Percentiles rank a stretch among this genome's conserved stretches.
Evolutionary conservation across 345 rosid species (phyloP).

Genomic region (Eucalyptus pumila): DNA sequence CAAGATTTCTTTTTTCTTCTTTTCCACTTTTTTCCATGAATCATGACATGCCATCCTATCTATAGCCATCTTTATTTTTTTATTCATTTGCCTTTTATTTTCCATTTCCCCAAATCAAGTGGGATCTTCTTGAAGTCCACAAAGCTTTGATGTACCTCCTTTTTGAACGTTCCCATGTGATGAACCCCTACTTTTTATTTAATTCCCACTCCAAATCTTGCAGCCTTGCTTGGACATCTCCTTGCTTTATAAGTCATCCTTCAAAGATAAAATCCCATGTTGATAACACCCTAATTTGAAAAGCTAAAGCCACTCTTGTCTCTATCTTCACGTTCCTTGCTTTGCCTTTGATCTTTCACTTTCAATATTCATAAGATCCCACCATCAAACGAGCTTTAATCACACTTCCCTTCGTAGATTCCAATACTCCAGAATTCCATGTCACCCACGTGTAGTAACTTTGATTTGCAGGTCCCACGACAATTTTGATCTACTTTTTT

Average conservation of each 20-base stretch:
- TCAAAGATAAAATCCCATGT: background rate
- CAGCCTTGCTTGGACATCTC: background rate
- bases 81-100: background rate
- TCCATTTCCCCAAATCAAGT: background rate
- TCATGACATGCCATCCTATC: background rate
- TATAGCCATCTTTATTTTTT: background rate
- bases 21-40: background rate
- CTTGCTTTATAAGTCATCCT: background rate
- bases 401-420: background rate
- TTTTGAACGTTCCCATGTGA: background rate
- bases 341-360: constrained; percentile 27
- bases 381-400: background rate
- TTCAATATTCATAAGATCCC: constrained; percentile 1
- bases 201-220: background rate
- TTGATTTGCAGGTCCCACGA: constrained; percentile 20
- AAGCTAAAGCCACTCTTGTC: constrained; percentile 30
- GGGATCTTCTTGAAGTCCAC: background rate
- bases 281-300: constrained; percentile 7
- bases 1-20: background rate
- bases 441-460: constrained; percentile 33
- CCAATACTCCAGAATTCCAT: constrained; percentile 6
- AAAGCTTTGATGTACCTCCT: background rate
- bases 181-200: background rate
- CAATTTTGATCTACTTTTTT: background rate
- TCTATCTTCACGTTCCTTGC: constrained; percentile 37